These are phyloP conservation scores for Cyberlindnera amylophila DNA, from an alignment of 805 yeast species.

Conservation along the genomic window DNA sequence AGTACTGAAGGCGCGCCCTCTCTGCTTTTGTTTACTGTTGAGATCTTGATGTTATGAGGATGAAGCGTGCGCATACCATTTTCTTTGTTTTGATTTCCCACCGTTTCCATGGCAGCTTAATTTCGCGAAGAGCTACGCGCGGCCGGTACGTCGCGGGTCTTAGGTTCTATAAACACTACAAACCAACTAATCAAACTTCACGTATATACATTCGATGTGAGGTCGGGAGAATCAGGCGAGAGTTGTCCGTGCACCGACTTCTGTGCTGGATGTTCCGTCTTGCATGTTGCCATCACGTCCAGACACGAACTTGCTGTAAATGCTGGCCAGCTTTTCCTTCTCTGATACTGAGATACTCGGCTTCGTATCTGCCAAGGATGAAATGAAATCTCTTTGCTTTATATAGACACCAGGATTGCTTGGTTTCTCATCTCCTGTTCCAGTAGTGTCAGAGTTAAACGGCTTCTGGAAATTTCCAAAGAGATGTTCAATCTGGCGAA, in stretches of 20 bases:
- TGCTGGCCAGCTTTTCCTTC: conserved; percentile 50
- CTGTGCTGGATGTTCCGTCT: conserved; percentile 62
- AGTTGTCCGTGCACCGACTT: conserved; percentile 18
- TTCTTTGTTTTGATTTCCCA: conserved; percentile 7
- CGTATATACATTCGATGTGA: too few species aligned
- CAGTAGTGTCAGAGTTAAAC: conserved; percentile 1
- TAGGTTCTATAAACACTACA: too few species aligned
- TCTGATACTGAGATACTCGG: conserved; percentile 86
- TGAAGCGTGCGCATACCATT: conserved; percentile 4
- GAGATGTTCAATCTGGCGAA: conserved; percentile 41
- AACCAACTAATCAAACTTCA: too few species aligned
- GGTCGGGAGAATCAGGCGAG: too few species aligned
- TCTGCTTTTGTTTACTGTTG: neutral
- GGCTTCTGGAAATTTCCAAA: conserved; percentile 21
- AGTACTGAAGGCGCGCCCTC: neutral
- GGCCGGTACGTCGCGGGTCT: too few species aligned
- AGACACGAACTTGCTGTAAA: conserved; percentile 69
- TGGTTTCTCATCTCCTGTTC: conserved; percentile 1
- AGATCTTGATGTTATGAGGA: conserved; percentile 1
- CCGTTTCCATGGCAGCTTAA: conserved; percentile 11
- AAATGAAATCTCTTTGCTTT: conserved; percentile 48
- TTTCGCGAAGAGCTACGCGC: too few species aligned
- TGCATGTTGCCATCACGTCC: conserved; percentile 88
- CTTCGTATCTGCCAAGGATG: conserved; percentile 71
- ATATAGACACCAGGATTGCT: conserved; percentile 40